Conservation (phyloP, 371 early-diverging fungal species). For the Mucor circinelloides region DNA sequence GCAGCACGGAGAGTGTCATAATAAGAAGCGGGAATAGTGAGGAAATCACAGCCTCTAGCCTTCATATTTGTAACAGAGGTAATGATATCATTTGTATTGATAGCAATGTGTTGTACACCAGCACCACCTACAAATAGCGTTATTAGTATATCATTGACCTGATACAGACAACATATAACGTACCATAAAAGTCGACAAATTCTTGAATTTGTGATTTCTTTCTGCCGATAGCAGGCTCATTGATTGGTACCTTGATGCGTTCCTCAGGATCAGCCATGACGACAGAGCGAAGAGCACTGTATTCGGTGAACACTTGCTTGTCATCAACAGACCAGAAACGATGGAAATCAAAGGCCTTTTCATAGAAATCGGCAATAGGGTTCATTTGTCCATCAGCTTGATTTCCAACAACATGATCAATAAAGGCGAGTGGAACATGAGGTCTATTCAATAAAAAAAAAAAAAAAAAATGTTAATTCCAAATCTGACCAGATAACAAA, state of each 20-base stretch:
- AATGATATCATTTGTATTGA: conserved; percentile 88
- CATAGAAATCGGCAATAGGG: conserved; percentile 82
- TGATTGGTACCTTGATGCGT: conserved; percentile 95
- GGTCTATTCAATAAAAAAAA: conserved; percentile 58
- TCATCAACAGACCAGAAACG: conserved; percentile 99
- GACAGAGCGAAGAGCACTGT: conserved; percentile 91
- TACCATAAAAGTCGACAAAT: conserved; percentile 91
- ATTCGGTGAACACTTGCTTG: conserved; percentile 94
- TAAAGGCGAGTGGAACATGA: conserved; percentile 62
- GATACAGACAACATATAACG: no score
- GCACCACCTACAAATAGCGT: conserved; percentile 48
- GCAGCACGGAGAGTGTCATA: conserved; percentile 83
- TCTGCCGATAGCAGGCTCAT: conserved; percentile 95
- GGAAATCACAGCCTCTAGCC: conserved; percentile 90
- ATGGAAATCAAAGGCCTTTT: conserved; percentile 91
- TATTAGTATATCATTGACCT: no score
- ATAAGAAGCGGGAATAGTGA: conserved; percentile 86
- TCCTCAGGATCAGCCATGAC: conserved; percentile 96
- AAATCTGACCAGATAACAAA: not conserved
- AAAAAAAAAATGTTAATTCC: not conserved
- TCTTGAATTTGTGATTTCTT: conserved; percentile 97
- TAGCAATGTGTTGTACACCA: conserved; percentile 97
- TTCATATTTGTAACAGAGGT: conserved; percentile 78
- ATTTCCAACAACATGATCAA: conserved; percentile 97
- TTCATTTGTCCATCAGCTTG: conserved; percentile 93